Evolutionary conservation across 1,284 basidiomycete species (phyloP).

Genomic region (Ustilago hordei): DNA sequence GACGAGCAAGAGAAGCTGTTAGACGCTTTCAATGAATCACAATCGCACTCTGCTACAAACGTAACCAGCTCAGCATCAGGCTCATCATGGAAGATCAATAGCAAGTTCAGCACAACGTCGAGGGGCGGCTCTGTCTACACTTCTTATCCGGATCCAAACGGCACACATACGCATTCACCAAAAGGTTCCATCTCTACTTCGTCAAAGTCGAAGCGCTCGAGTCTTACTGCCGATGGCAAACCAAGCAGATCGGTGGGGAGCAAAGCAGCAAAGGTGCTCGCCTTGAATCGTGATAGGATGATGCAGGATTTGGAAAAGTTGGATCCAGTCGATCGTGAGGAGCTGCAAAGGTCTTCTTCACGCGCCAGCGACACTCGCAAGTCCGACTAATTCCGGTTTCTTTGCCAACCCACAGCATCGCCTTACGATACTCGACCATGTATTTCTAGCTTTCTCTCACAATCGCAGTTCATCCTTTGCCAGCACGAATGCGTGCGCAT

Average conservation of each 20-base stretch:
- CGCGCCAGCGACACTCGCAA: slow-evolving; percentile 44
- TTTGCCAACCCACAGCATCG: slow-evolving; percentile 8
- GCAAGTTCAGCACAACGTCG: slow-evolving; percentile 46
- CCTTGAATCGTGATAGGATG: slow-evolving; percentile 30
- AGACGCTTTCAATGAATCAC: slow-evolving; percentile 35
- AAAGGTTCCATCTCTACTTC: slow-evolving; percentile 16
- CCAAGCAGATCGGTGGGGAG: slow-evolving; percentile 25
- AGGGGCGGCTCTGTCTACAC: slow-evolving; percentile 38
- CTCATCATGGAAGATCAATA: slow-evolving; percentile 45
- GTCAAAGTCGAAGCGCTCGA: slow-evolving; percentile 21
- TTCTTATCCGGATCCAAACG: slow-evolving; percentile 35
- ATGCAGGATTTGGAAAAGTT: slow-evolving; percentile 43
- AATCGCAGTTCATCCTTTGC: background rate
- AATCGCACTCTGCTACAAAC: slow-evolving; percentile 21
- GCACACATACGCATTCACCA: slow-evolving; percentile 8
- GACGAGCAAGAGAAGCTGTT: slow-evolving; percentile 48
- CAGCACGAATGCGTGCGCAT: background rate
- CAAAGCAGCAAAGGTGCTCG: slow-evolving; percentile 40
- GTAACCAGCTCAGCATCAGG: slow-evolving; percentile 1
- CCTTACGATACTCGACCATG: slow-evolving; percentile 11
- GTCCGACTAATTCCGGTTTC: slow-evolving; percentile 24
- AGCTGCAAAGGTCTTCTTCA: slow-evolving; percentile 41
- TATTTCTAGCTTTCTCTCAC: slow-evolving; percentile 14
- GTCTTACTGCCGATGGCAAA: slow-evolving; percentile 16
- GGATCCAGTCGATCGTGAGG: slow-evolving; percentile 38